phyloP scores from a whole-genome alignment of 805 yeast species.

The Lipomyces oligophaga region DNA sequence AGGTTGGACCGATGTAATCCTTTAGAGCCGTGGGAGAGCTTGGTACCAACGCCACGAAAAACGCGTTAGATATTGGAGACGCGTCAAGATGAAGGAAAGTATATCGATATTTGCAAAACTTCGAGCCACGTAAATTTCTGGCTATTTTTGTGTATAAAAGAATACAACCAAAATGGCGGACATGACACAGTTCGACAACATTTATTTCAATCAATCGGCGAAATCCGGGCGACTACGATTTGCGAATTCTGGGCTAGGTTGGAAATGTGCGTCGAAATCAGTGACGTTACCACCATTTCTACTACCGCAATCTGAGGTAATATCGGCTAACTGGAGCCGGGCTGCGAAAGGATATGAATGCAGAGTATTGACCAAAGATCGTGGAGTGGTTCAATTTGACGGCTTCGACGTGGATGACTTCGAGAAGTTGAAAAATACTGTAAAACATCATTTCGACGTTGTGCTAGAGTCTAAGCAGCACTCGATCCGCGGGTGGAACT shows the following conservation, averaged over 20 bases:
- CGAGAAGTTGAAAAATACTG: conserved; percentile 72
- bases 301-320: conserved; percentile 79
- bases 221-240: conserved; percentile 85
- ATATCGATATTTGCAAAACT: too few relatives aligned
- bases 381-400: conserved; percentile 81
- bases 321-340: conserved; percentile 82
- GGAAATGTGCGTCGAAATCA: conserved; percentile 61
- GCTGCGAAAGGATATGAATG: conserved; percentile 90
- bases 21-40: too few relatives aligned
- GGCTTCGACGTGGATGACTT: conserved; percentile 89
- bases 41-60: too few relatives aligned
- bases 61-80: too few relatives aligned
- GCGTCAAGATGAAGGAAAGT: too few relatives aligned
- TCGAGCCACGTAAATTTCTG: too few relatives aligned
- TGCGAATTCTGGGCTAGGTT: conserved; percentile 95
- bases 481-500: conserved; percentile 96
- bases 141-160: neutral
- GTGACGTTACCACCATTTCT: conserved; percentile 61
- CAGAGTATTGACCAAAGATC: conserved; percentile 81
- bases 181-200: conserved; percentile 72
- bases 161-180: conserved; percentile 21
- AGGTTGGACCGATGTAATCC: too few relatives aligned
- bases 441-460: conserved; percentile 70
- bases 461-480: conserved; percentile 83
- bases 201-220: conserved; percentile 82